phyloP scores from a whole-genome alignment of 345 rosid species.

The Aquilaria malaccensis region DNA sequence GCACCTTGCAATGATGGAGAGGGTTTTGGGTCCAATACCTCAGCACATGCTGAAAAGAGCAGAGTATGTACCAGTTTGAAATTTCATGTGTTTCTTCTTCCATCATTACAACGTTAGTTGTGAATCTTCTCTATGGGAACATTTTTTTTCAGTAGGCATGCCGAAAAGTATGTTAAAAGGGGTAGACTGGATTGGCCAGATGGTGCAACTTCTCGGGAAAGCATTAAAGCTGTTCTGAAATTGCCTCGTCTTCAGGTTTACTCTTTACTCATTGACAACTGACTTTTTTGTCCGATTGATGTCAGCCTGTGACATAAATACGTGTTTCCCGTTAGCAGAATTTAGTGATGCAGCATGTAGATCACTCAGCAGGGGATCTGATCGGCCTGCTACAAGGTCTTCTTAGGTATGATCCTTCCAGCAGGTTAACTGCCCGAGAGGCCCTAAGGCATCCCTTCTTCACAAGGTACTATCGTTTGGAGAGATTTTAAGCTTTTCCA shows the following conservation, averaged over 20 bases:
- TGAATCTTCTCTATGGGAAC: background rate
- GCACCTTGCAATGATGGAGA: conserved; percentile 78
- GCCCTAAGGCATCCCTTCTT: conserved; percentile 68
- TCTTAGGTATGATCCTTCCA: conserved; percentile 46
- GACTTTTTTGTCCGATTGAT: background rate
- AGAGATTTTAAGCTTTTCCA: conserved; percentile 21
- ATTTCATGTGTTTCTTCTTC: background rate
- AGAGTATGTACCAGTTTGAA: conserved; percentile 31
- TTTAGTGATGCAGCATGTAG: conserved; percentile 60
- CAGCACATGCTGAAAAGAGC: conserved; percentile 51
- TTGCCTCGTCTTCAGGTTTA: conserved; percentile 59
- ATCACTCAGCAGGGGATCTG: conserved; percentile 63
- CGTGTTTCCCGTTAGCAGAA: conserved; percentile 29
- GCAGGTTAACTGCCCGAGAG: conserved; percentile 40
- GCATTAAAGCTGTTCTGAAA: conserved; percentile 54
- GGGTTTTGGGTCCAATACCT: conserved; percentile 58
- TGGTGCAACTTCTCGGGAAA: conserved; percentile 58
- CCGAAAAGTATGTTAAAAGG: conserved; percentile 52
- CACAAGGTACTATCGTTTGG: conserved; percentile 29
- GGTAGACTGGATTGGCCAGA: conserved; percentile 68
- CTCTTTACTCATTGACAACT: background rate
- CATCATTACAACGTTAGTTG: conserved; percentile 2
- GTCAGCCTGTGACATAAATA: background rate
- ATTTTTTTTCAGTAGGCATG: conserved; percentile 40
- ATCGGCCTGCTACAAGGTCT: conserved; percentile 63